Conservation (phyloP, 495 filamentous ascomycete genomes). For the Aspergillus haitiensis region DNA sequence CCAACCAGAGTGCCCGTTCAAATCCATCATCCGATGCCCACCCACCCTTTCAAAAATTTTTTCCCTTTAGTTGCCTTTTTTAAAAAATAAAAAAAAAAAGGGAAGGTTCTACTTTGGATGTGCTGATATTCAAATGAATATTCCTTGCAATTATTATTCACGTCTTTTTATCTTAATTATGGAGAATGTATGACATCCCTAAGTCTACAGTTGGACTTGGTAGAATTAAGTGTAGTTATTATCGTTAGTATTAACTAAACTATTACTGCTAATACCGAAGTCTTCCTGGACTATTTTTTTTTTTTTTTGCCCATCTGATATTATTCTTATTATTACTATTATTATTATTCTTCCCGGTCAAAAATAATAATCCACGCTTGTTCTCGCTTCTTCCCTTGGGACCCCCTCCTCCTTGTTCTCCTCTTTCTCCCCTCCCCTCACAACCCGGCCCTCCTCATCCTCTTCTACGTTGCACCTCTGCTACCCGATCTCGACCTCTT, state of each 20-base stretch:
- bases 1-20: conserved; percentile 18
- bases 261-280: conserved; percentile 1
- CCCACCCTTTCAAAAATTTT: conserved; percentile 14
- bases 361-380: conserved; percentile 25
- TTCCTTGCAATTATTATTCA: conserved; percentile 3
- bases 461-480: conserved; percentile 21
- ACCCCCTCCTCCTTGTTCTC: conserved; percentile 9
- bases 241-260: neutral
- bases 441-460: conserved; percentile 23
- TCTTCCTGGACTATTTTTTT: neutral
- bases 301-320: conserved; percentile 8
- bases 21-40: conserved; percentile 21
- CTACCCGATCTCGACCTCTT: conserved; percentile 22
- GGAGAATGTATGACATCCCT: neutral
- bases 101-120: neutral
- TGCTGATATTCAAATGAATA: neutral
- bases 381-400: conserved; percentile 17
- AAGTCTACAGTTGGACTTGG: conserved; percentile 1
- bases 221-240: neutral
- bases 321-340: conserved; percentile 9
- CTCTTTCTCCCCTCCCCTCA: conserved; percentile 17
- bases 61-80: neutral
- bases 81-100: no score
- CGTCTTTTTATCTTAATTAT: conserved; percentile 5
- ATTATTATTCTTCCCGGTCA: conserved; percentile 26